These are phyloP conservation scores for Picochlorum sp. DNA, from an alignment of 139 green algal species.

Conservation along the genomic window DNA sequence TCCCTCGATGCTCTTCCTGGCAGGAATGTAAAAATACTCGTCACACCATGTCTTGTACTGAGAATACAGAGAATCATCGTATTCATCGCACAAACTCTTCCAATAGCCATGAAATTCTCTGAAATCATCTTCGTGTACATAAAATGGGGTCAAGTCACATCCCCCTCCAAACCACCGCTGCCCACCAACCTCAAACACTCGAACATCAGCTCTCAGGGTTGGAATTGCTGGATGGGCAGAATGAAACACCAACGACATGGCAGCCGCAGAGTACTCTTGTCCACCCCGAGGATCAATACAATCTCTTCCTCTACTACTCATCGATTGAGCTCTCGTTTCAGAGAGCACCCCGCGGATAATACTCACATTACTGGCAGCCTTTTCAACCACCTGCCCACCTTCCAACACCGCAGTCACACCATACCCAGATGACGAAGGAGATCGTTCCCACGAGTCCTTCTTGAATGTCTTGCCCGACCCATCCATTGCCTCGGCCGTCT, in stretches of 20 bases:
- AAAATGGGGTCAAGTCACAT: slow-evolving; percentile 90
- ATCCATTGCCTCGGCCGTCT: slow-evolving; percentile 41
- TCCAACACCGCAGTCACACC: slow-evolving; percentile 92
- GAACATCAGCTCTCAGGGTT: slow-evolving; percentile 88
- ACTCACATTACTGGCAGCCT: slow-evolving; percentile 76
- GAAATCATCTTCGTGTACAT: slow-evolving; percentile 70
- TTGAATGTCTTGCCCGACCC: slow-evolving; percentile 43
- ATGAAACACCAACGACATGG: slow-evolving; percentile 94
- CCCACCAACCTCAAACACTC: slow-evolving; percentile 75
- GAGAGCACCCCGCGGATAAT: slow-evolving; percentile 64
- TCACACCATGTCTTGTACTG: slow-evolving; percentile 89
- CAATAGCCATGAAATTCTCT: slow-evolving; percentile 75
- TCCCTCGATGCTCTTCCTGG: slow-evolving; percentile 81
- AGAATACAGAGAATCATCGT: slow-evolving; percentile 59
- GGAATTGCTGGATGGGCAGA: slow-evolving; percentile 74
- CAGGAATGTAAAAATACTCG: slow-evolving; percentile 95
- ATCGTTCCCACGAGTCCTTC: slow-evolving; percentile 52
- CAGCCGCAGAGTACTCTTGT: slow-evolving; percentile 75
- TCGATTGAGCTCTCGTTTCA: slow-evolving; percentile 47
- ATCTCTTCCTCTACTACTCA: slow-evolving; percentile 56
- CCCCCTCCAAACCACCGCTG: slow-evolving; percentile 86
- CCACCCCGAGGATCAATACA: slow-evolving; percentile 61
- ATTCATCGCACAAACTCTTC: slow-evolving; percentile 67
- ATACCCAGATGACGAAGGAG: slow-evolving; percentile 54
- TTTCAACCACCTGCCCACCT: slow-evolving; percentile 81